Conservation (phyloP, 1,284 basidiomycete genomes). For the Abortiporus biennis region DNA sequence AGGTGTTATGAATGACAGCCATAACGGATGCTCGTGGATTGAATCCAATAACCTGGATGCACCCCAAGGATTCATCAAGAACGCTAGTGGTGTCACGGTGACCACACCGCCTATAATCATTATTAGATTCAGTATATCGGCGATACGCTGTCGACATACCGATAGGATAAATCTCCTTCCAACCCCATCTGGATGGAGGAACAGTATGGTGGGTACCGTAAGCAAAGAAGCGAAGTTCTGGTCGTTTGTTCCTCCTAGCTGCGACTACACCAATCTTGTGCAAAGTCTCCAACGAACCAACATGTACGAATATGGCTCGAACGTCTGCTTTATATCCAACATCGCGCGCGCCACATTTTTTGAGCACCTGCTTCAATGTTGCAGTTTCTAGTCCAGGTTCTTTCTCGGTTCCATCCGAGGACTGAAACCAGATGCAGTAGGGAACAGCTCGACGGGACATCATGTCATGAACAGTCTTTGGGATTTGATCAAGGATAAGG, state of each 20-base stretch:
- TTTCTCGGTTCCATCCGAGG: conserved; percentile 17
- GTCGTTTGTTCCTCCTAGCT: conserved; percentile 34
- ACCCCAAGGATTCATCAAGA: conserved; percentile 42
- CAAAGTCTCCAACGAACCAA: conserved; percentile 45
- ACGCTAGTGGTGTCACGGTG: conserved; percentile 57
- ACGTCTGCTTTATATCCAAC: conserved; percentile 34
- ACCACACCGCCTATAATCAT: conserved; percentile 61
- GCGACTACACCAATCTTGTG: conserved; percentile 40
- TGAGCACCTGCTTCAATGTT: conserved; percentile 38
- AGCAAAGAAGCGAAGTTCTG: conserved; percentile 50
- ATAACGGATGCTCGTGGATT: conserved; percentile 53
- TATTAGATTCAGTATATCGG: no score
- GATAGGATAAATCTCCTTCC: conserved; percentile 57
- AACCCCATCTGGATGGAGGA: conserved; percentile 43
- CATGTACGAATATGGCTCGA: conserved; percentile 56
- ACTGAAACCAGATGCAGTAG: conserved; percentile 35
- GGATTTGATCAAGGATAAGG: conserved; percentile 40
- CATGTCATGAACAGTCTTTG: conserved; percentile 34
- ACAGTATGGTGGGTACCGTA: conserved; percentile 57
- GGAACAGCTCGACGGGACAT: no score
- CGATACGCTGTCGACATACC: conserved; percentile 44
- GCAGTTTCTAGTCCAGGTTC: conserved; percentile 36
- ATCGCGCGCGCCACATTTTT: conserved; percentile 31
- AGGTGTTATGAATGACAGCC: conserved; percentile 59
- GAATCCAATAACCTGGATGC: conserved; percentile 39